Base-by-base conservation (phyloP, 345 rosid genomes). In the Orychophragmus violaceus region DNA sequence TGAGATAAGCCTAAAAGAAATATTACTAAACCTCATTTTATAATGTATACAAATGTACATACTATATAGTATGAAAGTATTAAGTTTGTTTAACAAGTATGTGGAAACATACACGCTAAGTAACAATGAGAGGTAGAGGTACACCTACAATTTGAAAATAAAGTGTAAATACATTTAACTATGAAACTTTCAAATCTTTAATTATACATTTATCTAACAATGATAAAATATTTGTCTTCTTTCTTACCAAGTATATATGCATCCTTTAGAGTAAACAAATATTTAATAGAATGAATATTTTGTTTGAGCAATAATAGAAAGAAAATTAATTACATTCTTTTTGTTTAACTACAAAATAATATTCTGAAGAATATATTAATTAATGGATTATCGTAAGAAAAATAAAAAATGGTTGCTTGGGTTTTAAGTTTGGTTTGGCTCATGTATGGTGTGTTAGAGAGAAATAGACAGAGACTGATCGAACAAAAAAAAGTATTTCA, bases 321-420 rank as follows among this genome's bases (percentile, higher is more conserved):
- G n/a, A n/a, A n/a, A n/a, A n/a, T n/a, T n/a, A n/a, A n/a, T 3
- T 16, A 5, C 22, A 18, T 28, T 51, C 14, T 11, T 55, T 22
- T 1, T 32, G 2, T 13, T 14, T 29, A 8, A 29, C 3, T 37
- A 35, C 14, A 58, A n/a, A n/a, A n/a, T 39, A 11, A 22, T 32
- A 28, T 30, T 56, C 19, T 57, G 27, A 57, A 57, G 28, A 57
- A 10, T 66, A 48, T 25, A 52, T 13, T 11, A 19, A 62, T 25
- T n/a, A 19, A 11, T 55, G 45, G 33, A 45, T 74, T 46, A 65
- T 10, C 9, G 22, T 45, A 64, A 42, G 9, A 18, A 30, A 52
- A 25, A 58, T 23, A 42, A 11, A 69, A 60, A 54, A 13, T 16
- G 69, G 57, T 84, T 81, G 87, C 92, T 84, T 90, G 82, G 89